phyloP scores from a whole-genome alignment of 371 early-diverging fungal genomes.

The Syncephalastrum contaminatum region DNA sequence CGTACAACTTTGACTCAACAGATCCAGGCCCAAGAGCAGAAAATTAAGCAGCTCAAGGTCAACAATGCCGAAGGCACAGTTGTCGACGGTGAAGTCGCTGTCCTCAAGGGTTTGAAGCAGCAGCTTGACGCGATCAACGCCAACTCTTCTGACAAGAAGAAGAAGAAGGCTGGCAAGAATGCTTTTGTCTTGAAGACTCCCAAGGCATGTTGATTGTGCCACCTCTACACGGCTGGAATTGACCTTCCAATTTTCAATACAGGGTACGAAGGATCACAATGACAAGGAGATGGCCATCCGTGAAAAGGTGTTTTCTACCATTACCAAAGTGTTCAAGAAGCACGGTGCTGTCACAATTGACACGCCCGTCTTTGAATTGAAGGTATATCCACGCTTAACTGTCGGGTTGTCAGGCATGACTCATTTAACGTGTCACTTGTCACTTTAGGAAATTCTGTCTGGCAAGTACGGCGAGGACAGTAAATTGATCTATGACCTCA shows the following conservation, averaged over 20 bases:
- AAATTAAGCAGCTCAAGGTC: slow-evolving; percentile 63
- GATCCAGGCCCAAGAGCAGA: slow-evolving; percentile 61
- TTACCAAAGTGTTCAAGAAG: slow-evolving; percentile 85
- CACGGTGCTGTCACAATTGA: slow-evolving; percentile 99
- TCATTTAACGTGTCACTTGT: background rate
- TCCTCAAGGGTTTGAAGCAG: slow-evolving; percentile 60
- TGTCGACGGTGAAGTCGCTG: slow-evolving; percentile 59
- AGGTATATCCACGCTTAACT: slow-evolving; percentile 34
- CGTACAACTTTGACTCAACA: no score
- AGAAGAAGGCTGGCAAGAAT: slow-evolving; percentile 28
- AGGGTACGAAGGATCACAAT: slow-evolving; percentile 95
- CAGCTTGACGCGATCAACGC: slow-evolving; percentile 52
- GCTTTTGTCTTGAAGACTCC: slow-evolving; percentile 68
- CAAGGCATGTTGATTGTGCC: slow-evolving; percentile 68
- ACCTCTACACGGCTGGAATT: no score
- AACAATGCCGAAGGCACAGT: slow-evolving; percentile 56
- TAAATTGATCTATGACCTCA: slow-evolving; percentile 98
- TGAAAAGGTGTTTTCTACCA: slow-evolving; percentile 87
- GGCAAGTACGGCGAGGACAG: slow-evolving; percentile 99
- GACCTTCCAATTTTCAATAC: background rate
- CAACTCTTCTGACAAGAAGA: slow-evolving; percentile 13
- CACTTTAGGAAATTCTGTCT: slow-evolving; percentile 73
- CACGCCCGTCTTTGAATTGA: slow-evolving; percentile 99
- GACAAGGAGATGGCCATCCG: slow-evolving; percentile 96
- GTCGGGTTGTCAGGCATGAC: slow-evolving; percentile 4